Evolutionary conservation across 139 green algal species (phyloP).

Genomic region (Axilococcus clingmanii): DNA sequence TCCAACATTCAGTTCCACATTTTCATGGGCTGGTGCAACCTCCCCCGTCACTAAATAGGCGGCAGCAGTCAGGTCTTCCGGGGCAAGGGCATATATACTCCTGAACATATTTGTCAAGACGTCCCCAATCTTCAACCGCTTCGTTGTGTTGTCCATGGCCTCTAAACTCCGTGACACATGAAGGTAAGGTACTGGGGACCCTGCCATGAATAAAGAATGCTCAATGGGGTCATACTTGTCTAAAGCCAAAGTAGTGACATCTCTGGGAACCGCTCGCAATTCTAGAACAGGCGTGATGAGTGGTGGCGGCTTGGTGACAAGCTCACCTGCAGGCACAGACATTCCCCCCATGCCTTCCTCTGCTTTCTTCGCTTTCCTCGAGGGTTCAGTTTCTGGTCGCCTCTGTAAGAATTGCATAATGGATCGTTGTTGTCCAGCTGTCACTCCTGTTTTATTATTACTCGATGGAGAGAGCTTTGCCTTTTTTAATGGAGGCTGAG

Average conservation of each 20-base stretch:
- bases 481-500: not conserved
- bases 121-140: conserved; percentile 51
- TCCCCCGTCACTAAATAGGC: conserved; percentile 66
- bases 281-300: no score
- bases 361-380: no score
- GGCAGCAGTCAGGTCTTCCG: conserved; percentile 44
- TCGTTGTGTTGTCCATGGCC: conserved; percentile 57
- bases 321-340: no score
- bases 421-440: no score
- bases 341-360: no score
- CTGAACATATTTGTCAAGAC: conserved; percentile 36
- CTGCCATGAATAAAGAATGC: conserved; percentile 41
- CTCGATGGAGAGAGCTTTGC: no score
- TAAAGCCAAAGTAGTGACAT: conserved; percentile 11
- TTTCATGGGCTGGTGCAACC: conserved; percentile 61
- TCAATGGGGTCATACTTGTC: conserved; percentile 33
- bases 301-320: no score
- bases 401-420: not conserved
- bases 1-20: conserved; percentile 33
- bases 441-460: no score
- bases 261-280: not conserved
- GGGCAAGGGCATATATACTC: conserved; percentile 29
- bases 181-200: conserved; percentile 57
- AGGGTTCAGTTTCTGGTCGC: no score
- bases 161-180: conserved; percentile 59